phyloP scores from a whole-genome alignment of 208 protist genomes.

The Leishmania tropica region DNA sequence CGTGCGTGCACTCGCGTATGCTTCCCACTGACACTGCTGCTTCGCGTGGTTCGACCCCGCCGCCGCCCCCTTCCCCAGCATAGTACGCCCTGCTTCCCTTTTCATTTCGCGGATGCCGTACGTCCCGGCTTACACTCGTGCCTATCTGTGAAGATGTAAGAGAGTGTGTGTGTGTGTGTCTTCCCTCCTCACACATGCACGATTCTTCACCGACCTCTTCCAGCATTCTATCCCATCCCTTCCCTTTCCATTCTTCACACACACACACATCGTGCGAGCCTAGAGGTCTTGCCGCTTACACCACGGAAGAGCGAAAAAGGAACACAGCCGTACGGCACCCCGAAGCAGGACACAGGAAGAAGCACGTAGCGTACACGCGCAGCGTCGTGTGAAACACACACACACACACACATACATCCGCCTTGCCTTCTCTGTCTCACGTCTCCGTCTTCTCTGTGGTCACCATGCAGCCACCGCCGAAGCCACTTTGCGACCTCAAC shows the following conservation, averaged over 20 bases:
- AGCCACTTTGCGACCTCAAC: conserved; percentile 55
- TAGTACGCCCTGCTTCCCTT: not conserved
- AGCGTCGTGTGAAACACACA: not conserved
- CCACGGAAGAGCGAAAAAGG: not conserved
- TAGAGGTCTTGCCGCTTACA: not conserved
- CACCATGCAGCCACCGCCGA: conserved; percentile 21
- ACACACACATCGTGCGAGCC: not conserved
- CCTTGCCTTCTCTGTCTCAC: not conserved
- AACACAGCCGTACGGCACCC: not conserved
- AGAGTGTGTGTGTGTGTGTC: not conserved
- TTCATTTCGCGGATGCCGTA: not conserved
- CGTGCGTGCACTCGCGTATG: not conserved
- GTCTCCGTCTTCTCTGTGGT: not conserved
- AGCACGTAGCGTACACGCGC: not conserved
- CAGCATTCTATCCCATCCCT: not conserved
- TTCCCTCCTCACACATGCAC: not conserved
- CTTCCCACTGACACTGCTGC: not conserved
- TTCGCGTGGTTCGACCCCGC: not conserved
- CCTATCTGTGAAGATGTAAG: not conserved
- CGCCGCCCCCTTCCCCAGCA: not conserved
- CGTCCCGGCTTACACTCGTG: not conserved
- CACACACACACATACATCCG: not conserved
- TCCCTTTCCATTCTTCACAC: not conserved
- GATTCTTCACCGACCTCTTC: not conserved
- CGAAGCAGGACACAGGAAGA: not conserved